Base-by-base conservation (phyloP, 129 eudicot species). In the Arctium minus region DNA sequence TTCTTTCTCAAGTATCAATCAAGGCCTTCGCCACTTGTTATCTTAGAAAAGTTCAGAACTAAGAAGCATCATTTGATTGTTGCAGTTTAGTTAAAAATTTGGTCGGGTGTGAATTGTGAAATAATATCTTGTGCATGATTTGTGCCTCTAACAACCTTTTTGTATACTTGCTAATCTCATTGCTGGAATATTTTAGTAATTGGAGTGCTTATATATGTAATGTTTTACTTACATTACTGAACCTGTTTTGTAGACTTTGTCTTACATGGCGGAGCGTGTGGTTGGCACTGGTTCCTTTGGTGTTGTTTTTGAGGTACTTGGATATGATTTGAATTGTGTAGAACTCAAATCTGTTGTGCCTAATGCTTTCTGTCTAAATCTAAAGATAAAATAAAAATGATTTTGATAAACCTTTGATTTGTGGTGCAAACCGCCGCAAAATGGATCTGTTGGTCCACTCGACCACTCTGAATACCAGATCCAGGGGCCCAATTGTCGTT, bases 281-380 rank as follows among this genome's bases (percentile, higher is more conserved):
- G 85, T 85, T 53, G 88, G 88, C 68, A 79, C 85, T 32, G 88
- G 88, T 29, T 85, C 88, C 2, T 80, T 85, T 80, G 88, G 88
- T 48, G 88, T 80, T 17, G 88, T 85, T 37, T 85, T 85, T 80
- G 85, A 85, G 88, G 85, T 85, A 85, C 36, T 69, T 35, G 62
- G n/a, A 69, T 83, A 68, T 35, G 70, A n/a, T 79, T 46, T 6
- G 12, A 36, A 22, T 15, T 31, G 6, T 67, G 80, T 75, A 22
- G 75, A 67, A 37, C 70, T n/a, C 35, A 32, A 65, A 71, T 53
- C 18, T 17, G 18, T 53, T 53, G 18, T 53, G 46, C 42, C 42
- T 56, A 2, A 40, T 18, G 48, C 15, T 76, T 22, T 13, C 22
- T 33, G 9, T 35, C 30, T n/a, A 15, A 33, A 33, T 33, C n/a